phyloP scores from a whole-genome alignment of 202 grass and related monocot genomes.

The Zizania palustris region DNA sequence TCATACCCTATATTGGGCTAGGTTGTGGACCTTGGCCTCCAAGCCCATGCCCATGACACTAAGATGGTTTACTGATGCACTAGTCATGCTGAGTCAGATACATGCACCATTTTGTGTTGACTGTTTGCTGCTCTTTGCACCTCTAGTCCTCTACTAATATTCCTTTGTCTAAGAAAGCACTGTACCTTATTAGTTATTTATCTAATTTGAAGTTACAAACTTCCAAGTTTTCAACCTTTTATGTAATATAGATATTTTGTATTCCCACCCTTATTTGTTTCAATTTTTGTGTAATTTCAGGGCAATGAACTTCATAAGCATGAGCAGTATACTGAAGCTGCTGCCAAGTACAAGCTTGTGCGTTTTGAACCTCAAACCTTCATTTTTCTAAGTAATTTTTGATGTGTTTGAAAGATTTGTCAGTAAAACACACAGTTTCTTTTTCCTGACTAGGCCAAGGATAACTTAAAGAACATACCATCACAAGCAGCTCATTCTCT shows the following conservation, averaged over 20 bases:
- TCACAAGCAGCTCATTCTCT: constrained; percentile 49
- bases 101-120: neutral
- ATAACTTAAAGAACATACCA: constrained; percentile 72
- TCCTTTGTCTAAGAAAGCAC: neutral
- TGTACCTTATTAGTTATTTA: neutral
- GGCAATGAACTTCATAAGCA: constrained; percentile 83
- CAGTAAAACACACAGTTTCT: constrained; percentile 20
- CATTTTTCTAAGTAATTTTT: neutral
- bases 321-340: constrained; percentile 75
- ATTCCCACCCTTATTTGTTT: constrained; percentile 23
- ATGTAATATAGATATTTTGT: neutral
- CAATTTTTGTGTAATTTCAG: constrained; percentile 47
- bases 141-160: neutral
- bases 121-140: constrained; percentile 6
- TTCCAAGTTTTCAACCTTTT: constrained; percentile 23
- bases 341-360: constrained; percentile 90
- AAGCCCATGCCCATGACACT: too few relatives aligned
- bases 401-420: constrained; percentile 1
- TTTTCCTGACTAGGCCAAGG: constrained; percentile 68
- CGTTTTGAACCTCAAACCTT: constrained; percentile 32
- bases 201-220: neutral
- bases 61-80: neutral
- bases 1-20: too few relatives aligned
- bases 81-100: constrained; percentile 18
- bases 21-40: too few relatives aligned